phyloP scores from a whole-genome alignment of 2,329 filamentous ascomycete genomes.

The Xylaria sp. region DNA sequence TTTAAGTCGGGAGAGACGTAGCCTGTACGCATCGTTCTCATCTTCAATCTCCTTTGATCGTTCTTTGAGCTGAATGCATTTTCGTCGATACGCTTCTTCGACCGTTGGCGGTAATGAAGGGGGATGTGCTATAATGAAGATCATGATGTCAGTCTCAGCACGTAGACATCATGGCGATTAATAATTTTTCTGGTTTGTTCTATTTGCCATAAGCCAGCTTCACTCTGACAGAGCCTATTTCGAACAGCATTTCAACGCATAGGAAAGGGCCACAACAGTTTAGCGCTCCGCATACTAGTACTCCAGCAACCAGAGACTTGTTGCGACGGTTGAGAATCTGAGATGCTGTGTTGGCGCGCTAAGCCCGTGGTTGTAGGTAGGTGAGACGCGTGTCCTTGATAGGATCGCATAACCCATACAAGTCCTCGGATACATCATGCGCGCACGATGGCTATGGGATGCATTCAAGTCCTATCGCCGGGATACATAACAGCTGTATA shows the following conservation, averaged over 20 bases:
- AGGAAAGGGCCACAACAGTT: background rate
- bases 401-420: background rate
- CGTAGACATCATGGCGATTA: background rate
- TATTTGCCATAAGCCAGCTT: background rate
- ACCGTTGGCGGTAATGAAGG: conserved; percentile 82
- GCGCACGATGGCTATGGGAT: background rate
- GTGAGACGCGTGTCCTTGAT: background rate
- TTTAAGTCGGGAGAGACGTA: conserved; percentile 79
- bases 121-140: conserved; percentile 51
- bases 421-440: background rate
- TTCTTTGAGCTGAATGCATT: conserved; percentile 93
- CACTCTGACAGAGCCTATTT: background rate
- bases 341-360: background rate
- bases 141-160: conserved; percentile 43
- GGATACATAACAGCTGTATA: background rate
- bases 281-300: background rate
- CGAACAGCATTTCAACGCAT: background rate
- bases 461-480: background rate
- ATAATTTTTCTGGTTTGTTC: background rate
- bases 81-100: conserved; percentile 92
- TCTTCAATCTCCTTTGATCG: conserved; percentile 91
- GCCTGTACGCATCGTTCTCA: conserved; percentile 82
- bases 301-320: background rate
- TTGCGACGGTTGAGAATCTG: background rate
- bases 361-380: background rate